Percentiles rank a stretch among this genome's conserved stretches.
phyloP scores from a whole-genome alignment of 352 stramenopile species.

The Achlya hypogyna region DNA sequence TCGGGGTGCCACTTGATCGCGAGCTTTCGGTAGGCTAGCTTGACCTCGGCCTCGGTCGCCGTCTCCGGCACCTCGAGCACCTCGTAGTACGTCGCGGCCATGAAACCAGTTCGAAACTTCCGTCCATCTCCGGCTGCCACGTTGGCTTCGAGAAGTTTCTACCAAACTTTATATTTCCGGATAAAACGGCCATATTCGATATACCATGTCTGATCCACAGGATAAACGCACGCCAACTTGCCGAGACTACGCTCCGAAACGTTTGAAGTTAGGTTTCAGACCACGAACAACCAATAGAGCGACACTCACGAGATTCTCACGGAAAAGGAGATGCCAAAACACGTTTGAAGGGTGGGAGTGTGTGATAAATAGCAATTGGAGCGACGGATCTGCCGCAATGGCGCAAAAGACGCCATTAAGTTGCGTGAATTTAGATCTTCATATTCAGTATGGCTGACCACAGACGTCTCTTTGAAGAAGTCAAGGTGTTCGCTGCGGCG shows the following conservation, averaged over 20 bases:
- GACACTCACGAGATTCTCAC: too few species aligned
- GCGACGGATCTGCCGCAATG: background rate
- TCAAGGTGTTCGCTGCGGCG: too few species aligned
- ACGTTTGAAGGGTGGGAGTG: too few species aligned
- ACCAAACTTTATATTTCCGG: slow-evolving; percentile 16
- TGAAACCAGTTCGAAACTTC: background rate
- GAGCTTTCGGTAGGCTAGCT: slow-evolving; percentile 77
- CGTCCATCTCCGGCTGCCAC: background rate
- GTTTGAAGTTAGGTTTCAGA: too few species aligned
- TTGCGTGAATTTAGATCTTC: background rate
- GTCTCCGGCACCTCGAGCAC: slow-evolving; percentile 78
- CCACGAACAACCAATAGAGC: too few species aligned
- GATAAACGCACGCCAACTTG: background rate
- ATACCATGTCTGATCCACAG: background rate
- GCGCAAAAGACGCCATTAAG: background rate
- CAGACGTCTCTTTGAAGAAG: too few species aligned
- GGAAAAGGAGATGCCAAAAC: too few species aligned
- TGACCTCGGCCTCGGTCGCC: slow-evolving; percentile 74
- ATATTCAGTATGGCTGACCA: too few species aligned
- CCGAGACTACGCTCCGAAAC: too few species aligned
- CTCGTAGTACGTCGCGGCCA: slow-evolving; percentile 42
- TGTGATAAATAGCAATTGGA: background rate
- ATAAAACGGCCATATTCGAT: slow-evolving; percentile 3
- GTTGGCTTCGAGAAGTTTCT: slow-evolving; percentile 19
- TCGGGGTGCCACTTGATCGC: slow-evolving; percentile 91